Evolutionary conservation across 352 stramenopile genomes (phyloP), one percentile per base, ranked within the genome.

Genomic region (Plasmopara viticola): DNA sequence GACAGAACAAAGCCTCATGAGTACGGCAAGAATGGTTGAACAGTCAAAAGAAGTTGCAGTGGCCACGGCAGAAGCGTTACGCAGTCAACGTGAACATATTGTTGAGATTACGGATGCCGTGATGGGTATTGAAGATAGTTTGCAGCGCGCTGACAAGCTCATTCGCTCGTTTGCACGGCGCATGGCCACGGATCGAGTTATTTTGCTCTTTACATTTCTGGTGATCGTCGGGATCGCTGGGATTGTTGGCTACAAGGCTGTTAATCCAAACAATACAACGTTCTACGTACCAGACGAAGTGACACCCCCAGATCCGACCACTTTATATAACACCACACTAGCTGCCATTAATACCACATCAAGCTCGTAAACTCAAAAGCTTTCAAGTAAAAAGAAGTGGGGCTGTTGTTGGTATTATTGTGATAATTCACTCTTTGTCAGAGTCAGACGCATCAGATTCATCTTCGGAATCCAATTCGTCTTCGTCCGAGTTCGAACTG

Each of bases 251-350:
- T 94, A 92, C 80, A 90, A 89, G 53, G 74, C 80, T 25, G 53
- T 87, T 9, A 72, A 92, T 46, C 84, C 82, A 6, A 62, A 84
- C 6, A 70, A 90, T 63, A 78, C 48, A 33, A 92, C 79, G 25
- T 91, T 94, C 48, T 89, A 90, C 66, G 76, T 92, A 34, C 81
- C 84, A 3, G 84, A 92, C 45, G 81, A 91, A 67, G 76, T 92
- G 56, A 89, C 80, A 49, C 81, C 81, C 9, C 84, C 84, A 12
- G 83, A 91, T 50, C 81, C 81, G 20, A 77, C 74, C 14, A 60
- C 43, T 30, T 56, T 88, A 14, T 93, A 93, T 61, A 90, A 90
- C 71, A 84, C 76, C 40, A 88, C 79, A 2, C 68, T 87, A 41
- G 45, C 65, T 38, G 75, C 74, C 35, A 71, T 90, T 34, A 86